Conservation (phyloP, 1,139 yeast species). For the Lodderomyces theae region DNA sequence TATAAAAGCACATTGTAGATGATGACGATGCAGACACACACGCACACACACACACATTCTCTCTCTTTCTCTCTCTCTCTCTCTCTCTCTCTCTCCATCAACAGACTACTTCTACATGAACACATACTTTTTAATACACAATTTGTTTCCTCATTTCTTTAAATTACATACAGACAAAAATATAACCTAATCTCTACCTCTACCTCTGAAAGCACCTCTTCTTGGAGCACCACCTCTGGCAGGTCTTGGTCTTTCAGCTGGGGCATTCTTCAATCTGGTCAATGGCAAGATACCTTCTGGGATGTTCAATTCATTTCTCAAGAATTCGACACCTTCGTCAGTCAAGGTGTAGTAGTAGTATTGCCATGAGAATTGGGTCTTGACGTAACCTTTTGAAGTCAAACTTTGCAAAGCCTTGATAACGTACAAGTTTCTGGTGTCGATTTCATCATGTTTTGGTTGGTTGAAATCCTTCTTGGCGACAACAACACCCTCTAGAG, state of each 20-base stretch:
- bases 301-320: constrained; percentile 96
- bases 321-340: constrained; percentile 98
- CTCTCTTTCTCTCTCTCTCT: neutral
- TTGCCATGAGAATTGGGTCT: constrained; percentile 99
- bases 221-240: constrained; percentile 41
- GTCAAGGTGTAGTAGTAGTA: constrained; percentile 99
- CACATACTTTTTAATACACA: constrained; percentile 13
- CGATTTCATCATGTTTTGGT: constrained; percentile 97
- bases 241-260: constrained; percentile 70
- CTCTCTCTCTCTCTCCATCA: no score
- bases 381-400: constrained; percentile 98
- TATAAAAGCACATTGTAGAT: no score
- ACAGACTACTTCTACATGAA: neutral
- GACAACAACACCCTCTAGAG: constrained; percentile 95
- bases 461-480: constrained; percentile 99
- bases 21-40: no score
- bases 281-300: constrained; percentile 99
- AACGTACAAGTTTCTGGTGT: constrained; percentile 96
- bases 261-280: constrained; percentile 94
- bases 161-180: constrained; percentile 20
- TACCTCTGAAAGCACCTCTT: constrained; percentile 45
- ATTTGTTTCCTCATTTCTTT: constrained; percentile 16
- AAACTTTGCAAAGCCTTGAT: constrained; percentile 99
- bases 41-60: no score
- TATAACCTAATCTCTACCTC: constrained; percentile 20